These are phyloP conservation scores for Zygosaccharomyces sapae DNA, from an alignment of 1,139 yeast species.

Conservation along the genomic window DNA sequence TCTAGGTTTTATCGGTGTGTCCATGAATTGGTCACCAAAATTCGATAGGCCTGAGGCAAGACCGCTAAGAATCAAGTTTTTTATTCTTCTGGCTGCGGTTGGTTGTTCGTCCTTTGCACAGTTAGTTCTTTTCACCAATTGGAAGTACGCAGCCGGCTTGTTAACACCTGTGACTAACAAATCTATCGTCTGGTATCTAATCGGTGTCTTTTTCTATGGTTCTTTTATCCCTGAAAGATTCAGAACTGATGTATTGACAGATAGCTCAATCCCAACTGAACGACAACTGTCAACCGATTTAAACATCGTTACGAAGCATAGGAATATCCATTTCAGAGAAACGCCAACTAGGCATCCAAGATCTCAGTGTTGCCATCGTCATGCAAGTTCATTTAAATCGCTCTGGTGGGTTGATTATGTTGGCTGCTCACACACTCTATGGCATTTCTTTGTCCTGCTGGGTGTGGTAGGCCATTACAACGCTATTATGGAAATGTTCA, in stretches of 20 bases:
- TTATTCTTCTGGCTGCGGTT: constrained; percentile 69
- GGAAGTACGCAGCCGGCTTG: constrained; percentile 43
- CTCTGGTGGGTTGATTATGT: constrained; percentile 83
- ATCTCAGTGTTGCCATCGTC: constrained; percentile 5
- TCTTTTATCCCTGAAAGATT: constrained; percentile 86
- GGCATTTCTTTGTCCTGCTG: constrained; percentile 88
- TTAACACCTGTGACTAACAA: constrained; percentile 30
- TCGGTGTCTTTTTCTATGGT: constrained; percentile 87
- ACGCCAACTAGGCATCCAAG: constrained; percentile 39
- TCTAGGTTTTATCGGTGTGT: constrained; percentile 69
- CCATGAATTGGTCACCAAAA: constrained; percentile 83
- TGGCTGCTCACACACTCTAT: constrained; percentile 77
- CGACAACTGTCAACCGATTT: constrained; percentile 31
- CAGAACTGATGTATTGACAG: constrained; percentile 53
- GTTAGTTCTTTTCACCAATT: constrained; percentile 55
- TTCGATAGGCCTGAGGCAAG: constrained; percentile 87
- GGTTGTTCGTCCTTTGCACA: constrained; percentile 67
- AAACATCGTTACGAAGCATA: constrained; percentile 32
- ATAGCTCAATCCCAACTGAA: constrained; percentile 36
- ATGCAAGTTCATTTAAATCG: constrained; percentile 50
- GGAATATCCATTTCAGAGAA: constrained; percentile 51
- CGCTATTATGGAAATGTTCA: constrained; percentile 69
- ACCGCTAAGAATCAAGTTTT: constrained; percentile 75
- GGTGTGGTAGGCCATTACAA: constrained; percentile 85
- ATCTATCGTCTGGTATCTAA: constrained; percentile 60